These are phyloP conservation scores for Boechera retrofracta DNA, from an alignment of 345 rosid species.

Conservation along the genomic window DNA sequence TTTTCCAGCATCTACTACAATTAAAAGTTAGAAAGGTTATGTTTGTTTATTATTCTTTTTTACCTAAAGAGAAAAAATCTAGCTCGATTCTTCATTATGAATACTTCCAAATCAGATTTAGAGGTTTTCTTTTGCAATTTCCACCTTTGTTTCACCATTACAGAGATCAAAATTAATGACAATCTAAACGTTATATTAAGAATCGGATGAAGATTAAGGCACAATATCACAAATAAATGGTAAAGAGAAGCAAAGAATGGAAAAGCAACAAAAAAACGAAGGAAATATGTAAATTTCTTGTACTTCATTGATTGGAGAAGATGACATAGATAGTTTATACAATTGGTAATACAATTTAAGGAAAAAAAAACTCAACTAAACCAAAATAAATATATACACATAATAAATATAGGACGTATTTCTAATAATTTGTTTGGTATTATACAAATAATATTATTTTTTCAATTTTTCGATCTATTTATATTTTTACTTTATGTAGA, in stretches of 20 bases:
- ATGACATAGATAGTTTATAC: background rate
- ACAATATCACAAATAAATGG: background rate
- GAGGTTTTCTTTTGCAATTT: background rate
- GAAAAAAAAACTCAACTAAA: no score
- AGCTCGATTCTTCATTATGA: background rate
- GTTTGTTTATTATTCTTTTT: no score
- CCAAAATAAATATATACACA: no score
- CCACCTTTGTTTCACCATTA: background rate
- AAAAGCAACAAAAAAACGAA: background rate
- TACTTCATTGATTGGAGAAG: background rate
- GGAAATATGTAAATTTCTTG: background rate
- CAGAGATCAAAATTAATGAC: background rate
- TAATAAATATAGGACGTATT: no score
- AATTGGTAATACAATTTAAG: background rate
- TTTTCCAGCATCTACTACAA: background rate
- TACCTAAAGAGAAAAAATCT: background rate
- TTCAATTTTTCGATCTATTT: no score
- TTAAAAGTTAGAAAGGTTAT: background rate
- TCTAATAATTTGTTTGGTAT: no score
- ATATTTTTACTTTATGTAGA: no score
- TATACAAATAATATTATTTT: no score
- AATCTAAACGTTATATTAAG: background rate
- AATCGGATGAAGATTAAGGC: background rate
- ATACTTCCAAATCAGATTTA: background rate
- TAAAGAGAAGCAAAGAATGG: no score